Base-by-base conservation (phyloP, 306 rosid species). In the Prunus davidiana region DNA sequence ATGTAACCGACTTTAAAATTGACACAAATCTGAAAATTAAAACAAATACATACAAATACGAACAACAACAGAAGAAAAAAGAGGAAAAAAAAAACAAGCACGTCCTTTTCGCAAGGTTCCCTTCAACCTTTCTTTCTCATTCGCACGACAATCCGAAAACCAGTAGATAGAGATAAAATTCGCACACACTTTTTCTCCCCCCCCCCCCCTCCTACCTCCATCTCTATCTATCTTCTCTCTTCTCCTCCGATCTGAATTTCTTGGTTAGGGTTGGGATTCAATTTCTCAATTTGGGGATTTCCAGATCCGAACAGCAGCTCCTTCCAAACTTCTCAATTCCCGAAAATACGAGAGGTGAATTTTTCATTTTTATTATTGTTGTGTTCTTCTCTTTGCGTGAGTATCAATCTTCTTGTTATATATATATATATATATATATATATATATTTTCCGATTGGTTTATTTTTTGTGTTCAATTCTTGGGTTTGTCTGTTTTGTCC, bases 91-190 rank as follows among this genome's bases (percentile, higher is more conserved):
- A 12, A 38, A 32, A 2, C 28, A 69, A 2, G 30, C 63, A 54
- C 55, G 76, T 72, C 67, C 6, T 57, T 72, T 72, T 56, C 76
- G 65, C n/a, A 55, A 34, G 75, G 75, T 34, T 55, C 20, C 4
- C 65, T 8, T 72, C 76, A 19, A 2, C 56, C 18, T 72, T 24
- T 57, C 67, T 71, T 56, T 72, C 19, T 51, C 27, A 50, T 20
- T 57, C 19, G 67, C 76, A 5, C 50, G 51, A 41, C 62, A 51
- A 51, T 11, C 74, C 19, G 51, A 38, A 57, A 57, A 55, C 67
- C 67, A 72, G 52, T 72, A 55, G 67, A 38, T 71, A 7, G 75
- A 67, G 71, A 67, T 22, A 43, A 67, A 41, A 72, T 56, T 15
- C 22, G 51, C 71, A 41, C 71, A 22, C 51, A 3, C 14, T 24